Conservation (phyloP, 305 asterid species). For the Caryopteris hybrid region DNA sequence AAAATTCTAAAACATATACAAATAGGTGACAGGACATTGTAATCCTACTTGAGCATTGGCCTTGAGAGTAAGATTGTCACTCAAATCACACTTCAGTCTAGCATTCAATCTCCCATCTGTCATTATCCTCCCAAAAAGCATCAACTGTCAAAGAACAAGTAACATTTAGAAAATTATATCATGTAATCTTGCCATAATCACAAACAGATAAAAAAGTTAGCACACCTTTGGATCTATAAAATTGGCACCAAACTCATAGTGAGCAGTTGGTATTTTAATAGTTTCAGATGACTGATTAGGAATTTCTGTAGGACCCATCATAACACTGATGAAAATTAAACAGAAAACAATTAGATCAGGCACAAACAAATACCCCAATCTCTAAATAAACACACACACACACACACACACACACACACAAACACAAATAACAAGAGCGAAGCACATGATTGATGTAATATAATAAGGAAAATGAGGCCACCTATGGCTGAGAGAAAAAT, state of each 20-base stretch:
- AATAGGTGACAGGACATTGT: slow-evolving; percentile 16
- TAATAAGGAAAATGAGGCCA: slow-evolving; percentile 23
- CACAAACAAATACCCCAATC: background rate
- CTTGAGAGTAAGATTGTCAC: slow-evolving; percentile 78
- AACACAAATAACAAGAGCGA: background rate
- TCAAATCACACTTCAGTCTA: slow-evolving; percentile 81
- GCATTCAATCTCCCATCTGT: slow-evolving; percentile 96
- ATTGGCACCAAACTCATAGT: slow-evolving; percentile 97
- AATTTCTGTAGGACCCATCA: slow-evolving; percentile 95
- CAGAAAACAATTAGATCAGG: slow-evolving; percentile 10
- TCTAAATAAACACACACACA: too few species aligned
- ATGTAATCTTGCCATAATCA: background rate
- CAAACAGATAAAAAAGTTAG: background rate
- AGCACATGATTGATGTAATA: background rate
- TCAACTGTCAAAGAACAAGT: slow-evolving; percentile 52
- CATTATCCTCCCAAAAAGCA: slow-evolving; percentile 87
- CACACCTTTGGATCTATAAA: slow-evolving; percentile 82
- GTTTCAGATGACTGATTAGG: slow-evolving; percentile 86
- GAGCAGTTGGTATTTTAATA: slow-evolving; percentile 78
- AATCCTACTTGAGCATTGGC: slow-evolving; percentile 75
- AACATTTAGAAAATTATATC: slow-evolving; percentile 18
- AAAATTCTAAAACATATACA: background rate
- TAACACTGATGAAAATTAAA: slow-evolving; percentile 50
- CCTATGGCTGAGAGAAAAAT: slow-evolving; percentile 95
- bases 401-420: too few species aligned